These are phyloP conservation scores for Canna indica DNA, from an alignment of 176 grass and related monocot species.

Conservation along the genomic window DNA sequence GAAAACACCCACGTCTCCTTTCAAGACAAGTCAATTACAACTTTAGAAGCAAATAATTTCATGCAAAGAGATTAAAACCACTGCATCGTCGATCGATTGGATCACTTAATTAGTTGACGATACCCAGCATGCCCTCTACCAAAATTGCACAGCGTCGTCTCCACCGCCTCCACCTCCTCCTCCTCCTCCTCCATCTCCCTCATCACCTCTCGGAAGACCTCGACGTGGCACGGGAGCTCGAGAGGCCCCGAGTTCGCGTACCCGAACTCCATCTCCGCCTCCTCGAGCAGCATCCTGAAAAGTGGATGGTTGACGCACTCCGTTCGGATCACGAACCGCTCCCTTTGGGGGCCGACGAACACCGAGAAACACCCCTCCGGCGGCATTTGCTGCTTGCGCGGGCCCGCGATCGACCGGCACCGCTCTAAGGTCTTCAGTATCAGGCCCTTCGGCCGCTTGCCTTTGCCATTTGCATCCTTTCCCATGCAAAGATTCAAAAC, in stretches of 20 bases:
- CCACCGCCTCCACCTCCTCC: slow-evolving; percentile 1
- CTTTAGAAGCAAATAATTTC: too few species aligned
- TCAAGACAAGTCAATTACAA: too few species aligned
- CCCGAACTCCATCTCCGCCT: slow-evolving; percentile 8
- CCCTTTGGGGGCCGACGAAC: neutral
- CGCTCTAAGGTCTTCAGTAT: slow-evolving; percentile 21
- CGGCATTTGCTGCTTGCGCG: neutral
- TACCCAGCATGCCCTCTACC: neutral
- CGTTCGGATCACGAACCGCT: slow-evolving; percentile 4
- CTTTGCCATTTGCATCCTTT: neutral
- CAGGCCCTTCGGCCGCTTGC: neutral
- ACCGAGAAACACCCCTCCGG: neutral
- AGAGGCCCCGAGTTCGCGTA: neutral
- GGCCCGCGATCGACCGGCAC: slow-evolving; percentile 13
- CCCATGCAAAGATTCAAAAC: neutral
- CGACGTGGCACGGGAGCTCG: neutral
- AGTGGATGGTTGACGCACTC: slow-evolving; percentile 5
- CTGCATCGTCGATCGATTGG: neutral
- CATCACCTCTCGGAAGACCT: neutral
- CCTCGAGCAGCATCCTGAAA: slow-evolving; percentile 3
- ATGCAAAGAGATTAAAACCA: too few species aligned
- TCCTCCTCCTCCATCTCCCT: neutral
- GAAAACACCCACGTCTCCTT: too few species aligned
- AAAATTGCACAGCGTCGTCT: neutral
- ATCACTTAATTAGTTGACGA: neutral